These are phyloP conservation scores for Myochromella boudieri DNA, from an alignment of 768 basidiomycete genomes.

Conservation along the genomic window DNA sequence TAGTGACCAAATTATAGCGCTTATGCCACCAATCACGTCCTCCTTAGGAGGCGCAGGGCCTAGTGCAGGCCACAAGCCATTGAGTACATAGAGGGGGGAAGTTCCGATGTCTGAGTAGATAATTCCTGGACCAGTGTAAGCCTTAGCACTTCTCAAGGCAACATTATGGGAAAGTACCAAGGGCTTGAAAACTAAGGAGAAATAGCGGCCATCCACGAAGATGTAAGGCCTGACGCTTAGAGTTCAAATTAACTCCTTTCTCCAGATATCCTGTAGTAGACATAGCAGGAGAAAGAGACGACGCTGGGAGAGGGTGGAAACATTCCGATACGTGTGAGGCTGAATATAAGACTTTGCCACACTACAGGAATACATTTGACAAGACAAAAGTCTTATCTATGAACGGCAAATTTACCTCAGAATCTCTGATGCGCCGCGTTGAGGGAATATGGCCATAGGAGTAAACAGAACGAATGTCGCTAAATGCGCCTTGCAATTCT, in stretches of 20 bases:
- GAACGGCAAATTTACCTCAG: conserved; percentile 37
- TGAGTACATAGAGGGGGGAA: conserved; percentile 62
- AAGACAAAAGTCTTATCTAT: conserved; percentile 17
- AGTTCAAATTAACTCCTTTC: conserved; percentile 18
- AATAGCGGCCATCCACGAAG: conserved; percentile 12
- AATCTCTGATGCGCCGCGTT: conserved; percentile 5
- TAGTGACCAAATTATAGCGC: conserved; percentile 65
- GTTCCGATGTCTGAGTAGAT: conserved; percentile 57
- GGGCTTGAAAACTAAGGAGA: conserved; percentile 7
- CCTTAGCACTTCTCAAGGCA: neutral
- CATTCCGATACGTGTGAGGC: too few species aligned
- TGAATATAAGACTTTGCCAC: too few species aligned
- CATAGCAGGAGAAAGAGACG: neutral
- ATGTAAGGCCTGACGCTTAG: conserved; percentile 7
- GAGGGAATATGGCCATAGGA: conserved; percentile 38
- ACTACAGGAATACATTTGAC: too few species aligned
- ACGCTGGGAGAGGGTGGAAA: too few species aligned
- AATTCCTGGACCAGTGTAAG: conserved; percentile 32
- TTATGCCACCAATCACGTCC: conserved; percentile 62
- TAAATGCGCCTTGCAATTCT: neutral
- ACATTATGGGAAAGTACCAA: conserved; percentile 3
- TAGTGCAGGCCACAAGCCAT: conserved; percentile 57
- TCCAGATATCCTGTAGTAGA: conserved; percentile 25
- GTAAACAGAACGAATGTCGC: neutral
- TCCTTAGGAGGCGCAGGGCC: conserved; percentile 51